Evolutionary conservation across 148 eudicot genomes (phyloP), one percentile per base, ranked within the genome.

Genomic region (Simmondsia chinensis): DNA sequence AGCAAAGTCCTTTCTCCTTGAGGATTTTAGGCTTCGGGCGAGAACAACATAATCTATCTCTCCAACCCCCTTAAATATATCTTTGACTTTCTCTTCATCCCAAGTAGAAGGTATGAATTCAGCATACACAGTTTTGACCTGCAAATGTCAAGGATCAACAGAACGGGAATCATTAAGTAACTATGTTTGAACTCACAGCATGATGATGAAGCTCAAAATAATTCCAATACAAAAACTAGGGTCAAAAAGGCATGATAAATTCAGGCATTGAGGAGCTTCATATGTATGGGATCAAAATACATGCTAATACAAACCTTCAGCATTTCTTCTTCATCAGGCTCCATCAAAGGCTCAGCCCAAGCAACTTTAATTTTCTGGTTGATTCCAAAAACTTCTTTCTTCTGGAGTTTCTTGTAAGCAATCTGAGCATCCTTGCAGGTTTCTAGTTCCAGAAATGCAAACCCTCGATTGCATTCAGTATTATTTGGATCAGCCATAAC

Each of bases 101-200:
- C 87, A 79, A 9, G 71, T 65, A 33, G 58, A 63, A 34, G 82
- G 87, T 56, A 79, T 33, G 44, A 71, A 63, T 63, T 79, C 82
- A 33, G 79, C 87, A 66, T 72, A 79, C 48, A 79, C 79, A 13
- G 82, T 65, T 73, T 66, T 72, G 27, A 72, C 79, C 87, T 79
- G 56, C 25, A 52, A 12, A 20, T 15, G 15, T 50, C 23, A 7
- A 40, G 31, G n/a, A n/a, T n/a, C n/a, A n/a, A n/a, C n/a, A n/a
- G n/a, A n/a, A n/a, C n/a, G n/a, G n/a, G n/a, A n/a, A n/a, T n/a
- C n/a, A n/a, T n/a, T n/a, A n/a, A n/a, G n/a, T n/a, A n/a, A n/a
- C n/a, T n/a, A n/a, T n/a, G n/a, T n/a, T n/a, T n/a, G n/a, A n/a
- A n/a, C n/a, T n/a, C n/a, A n/a, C 26, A 48, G 17, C 5, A 33